Percentiles rank a stretch among this genome's conserved stretches.
Evolutionary conservation across 2,329 filamentous ascomycete genomes (phyloP).

Genomic region (Eurotiales sp.): DNA sequence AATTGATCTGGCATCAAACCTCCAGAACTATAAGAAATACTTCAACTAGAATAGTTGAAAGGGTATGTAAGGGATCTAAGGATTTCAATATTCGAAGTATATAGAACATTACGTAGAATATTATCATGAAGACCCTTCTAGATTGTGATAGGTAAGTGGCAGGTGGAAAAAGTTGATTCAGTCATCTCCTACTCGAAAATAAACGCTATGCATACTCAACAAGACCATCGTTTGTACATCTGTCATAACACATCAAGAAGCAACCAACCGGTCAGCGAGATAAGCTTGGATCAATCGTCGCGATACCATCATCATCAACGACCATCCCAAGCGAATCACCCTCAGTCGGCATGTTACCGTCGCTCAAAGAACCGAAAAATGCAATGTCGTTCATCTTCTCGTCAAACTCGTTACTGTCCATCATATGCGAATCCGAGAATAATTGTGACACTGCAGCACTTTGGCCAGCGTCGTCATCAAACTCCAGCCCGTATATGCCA

Average conservation of each 20-base stretch:
- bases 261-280: background rate
- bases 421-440: conserved; percentile 1
- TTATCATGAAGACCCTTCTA: too few species aligned
- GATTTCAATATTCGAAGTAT: too few species aligned
- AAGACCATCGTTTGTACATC: background rate
- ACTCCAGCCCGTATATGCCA: conserved; percentile 36
- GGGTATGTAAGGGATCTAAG: too few species aligned
- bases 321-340: conserved; percentile 1
- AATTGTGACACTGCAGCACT: background rate
- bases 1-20: too few species aligned
- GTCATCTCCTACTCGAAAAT: too few species aligned
- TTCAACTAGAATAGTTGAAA: too few species aligned
- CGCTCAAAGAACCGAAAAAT: conserved; percentile 6
- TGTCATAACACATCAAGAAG: background rate
- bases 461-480: conserved; percentile 12
- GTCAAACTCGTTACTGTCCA: conserved; percentile 15
- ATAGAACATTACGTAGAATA: too few species aligned
- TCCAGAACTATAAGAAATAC: too few species aligned
- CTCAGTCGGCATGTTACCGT: background rate
- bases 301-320: conserved; percentile 25
- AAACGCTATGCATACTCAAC: background rate
- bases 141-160: too few species aligned
- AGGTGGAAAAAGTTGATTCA: too few species aligned
- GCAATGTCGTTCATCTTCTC: conserved; percentile 15
- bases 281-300: conserved; percentile 32